Evolutionary conservation across 305 asterid genomes (phyloP).

Genomic region (Fraxinus floribunda): DNA sequence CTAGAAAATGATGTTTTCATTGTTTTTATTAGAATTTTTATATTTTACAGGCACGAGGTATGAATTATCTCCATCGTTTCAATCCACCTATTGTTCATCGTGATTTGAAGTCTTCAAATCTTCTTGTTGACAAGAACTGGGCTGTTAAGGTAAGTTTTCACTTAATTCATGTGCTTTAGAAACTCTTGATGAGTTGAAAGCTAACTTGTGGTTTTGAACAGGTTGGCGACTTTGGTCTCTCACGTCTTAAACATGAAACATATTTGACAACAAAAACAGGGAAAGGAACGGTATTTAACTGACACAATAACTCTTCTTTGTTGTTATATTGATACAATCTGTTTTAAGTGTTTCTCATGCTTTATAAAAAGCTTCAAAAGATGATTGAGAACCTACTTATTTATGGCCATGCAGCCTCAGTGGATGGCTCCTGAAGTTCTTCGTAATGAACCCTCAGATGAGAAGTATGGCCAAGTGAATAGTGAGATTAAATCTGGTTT

Average conservation of each 20-base stretch:
- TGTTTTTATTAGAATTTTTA: not conserved
- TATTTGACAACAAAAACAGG: conserved; percentile 84
- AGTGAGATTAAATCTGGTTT: conserved; percentile 3
- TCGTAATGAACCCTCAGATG: conserved; percentile 87
- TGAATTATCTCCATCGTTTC: conserved; percentile 92
- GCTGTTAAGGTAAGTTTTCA: conserved; percentile 35
- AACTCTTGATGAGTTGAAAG: conserved; percentile 13
- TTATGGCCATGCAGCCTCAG: conserved; percentile 69
- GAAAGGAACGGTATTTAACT: conserved; percentile 71
- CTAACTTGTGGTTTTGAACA: not conserved
- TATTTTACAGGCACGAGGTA: conserved; percentile 78
- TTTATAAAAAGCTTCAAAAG: conserved; percentile 4
- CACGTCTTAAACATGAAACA: conserved; percentile 86
- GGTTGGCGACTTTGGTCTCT: conserved; percentile 99
- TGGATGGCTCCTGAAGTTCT: conserved; percentile 99
- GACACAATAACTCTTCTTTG: not conserved
- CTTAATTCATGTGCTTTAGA: not conserved
- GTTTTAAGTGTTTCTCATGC: conserved; percentile 1
- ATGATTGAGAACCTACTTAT: conserved; percentile 15
- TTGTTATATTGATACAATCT: conserved; percentile 8
- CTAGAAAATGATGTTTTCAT: not conserved
- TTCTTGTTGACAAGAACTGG: conserved; percentile 97
- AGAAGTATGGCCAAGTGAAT: conserved; percentile 58
- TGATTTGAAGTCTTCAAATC: conserved; percentile 96
- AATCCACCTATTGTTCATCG: conserved; percentile 96